Base-by-base conservation (phyloP, 2,329 filamentous ascomycete species). In the Fusarium buxicola region DNA sequence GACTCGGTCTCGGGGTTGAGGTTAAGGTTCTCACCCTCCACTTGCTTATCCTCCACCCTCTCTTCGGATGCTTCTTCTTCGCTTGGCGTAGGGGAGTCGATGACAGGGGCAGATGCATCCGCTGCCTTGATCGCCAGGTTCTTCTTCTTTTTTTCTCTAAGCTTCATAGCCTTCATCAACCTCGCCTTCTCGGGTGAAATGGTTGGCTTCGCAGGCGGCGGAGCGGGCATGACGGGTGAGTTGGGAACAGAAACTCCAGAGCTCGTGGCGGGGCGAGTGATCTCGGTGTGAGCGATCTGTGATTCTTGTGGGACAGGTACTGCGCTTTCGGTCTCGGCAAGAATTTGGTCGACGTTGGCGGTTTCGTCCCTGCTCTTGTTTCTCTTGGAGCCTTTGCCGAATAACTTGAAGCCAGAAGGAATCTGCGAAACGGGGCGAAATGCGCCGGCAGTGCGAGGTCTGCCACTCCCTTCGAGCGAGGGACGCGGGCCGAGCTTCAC, bases 111-210 rank as follows among this genome's bases (percentile, higher is more conserved):
- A 12, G 59, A 38, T 5, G 63, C 39, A 38, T 49, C 67, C 10
- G 71, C 64, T 7, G 69, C 51, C 57, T 60, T 60, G 15, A 60
- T 75, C 55, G 59, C 73, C 70, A 64, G 70, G 41, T 70, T 65
- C 61, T 57, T 75, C 76, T 78, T 80, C 75, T 92, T 93, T 77
- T 91, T 92, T 76, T 96, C 95, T 48, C 94, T 86, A 67, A 97
- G 77, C 76, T 97, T 91, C 78, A 97, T 84, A 8, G 95, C 95
- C 79, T 96, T 97, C 92, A 97, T 94, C 62, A 99, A 81, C 51
- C 95, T 86, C 59, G 92, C 88, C 79, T 96, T 98, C 75, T 99
- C 95, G 1, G 92, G 92, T 2, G 92, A 92, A 70, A 96, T 90
- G 74, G 82, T 69, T 75, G 78, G 76, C 68, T 78, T 79, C 32